Conservation (phyloP, 148 eudicot species). For the Mesembryanthemum crystallinum region DNA sequence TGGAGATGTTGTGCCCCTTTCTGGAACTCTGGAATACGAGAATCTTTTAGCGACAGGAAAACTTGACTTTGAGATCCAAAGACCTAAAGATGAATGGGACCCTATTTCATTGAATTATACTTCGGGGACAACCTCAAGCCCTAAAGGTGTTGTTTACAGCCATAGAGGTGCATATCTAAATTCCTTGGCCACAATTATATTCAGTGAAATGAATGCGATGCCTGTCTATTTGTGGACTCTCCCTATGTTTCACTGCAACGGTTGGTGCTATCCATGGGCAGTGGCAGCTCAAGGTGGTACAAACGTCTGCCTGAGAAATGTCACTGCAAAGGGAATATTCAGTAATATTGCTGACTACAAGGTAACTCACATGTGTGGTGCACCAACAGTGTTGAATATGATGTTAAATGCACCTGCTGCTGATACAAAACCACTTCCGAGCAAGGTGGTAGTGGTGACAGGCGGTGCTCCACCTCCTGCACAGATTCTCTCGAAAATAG, state of each 20-base stretch:
- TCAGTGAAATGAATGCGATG: slow-evolving; percentile 51
- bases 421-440: slow-evolving; percentile 29
- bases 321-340: slow-evolving; percentile 41
- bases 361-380: slow-evolving; percentile 60
- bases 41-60: slow-evolving; percentile 41
- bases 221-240: slow-evolving; percentile 72
- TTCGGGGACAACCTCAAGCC: slow-evolving; percentile 80
- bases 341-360: slow-evolving; percentile 36
- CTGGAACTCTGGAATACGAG: slow-evolving; percentile 45
- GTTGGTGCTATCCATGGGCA: slow-evolving; percentile 64
- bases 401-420: slow-evolving; percentile 33
- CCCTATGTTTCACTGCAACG: slow-evolving; percentile 88
- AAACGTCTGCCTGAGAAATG: slow-evolving; percentile 51
- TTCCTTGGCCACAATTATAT: slow-evolving; percentile 51
- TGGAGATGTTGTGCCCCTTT: slow-evolving; percentile 5
- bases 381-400: slow-evolving; percentile 55
- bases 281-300: slow-evolving; percentile 66
- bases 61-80: slow-evolving; percentile 39
- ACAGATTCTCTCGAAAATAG: slow-evolving; percentile 30
- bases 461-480: slow-evolving; percentile 63
- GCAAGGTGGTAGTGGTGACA: slow-evolving; percentile 39
- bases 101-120: slow-evolving; percentile 72
- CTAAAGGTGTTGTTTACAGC: slow-evolving; percentile 76
- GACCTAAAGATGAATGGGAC: slow-evolving; percentile 67
- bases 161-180: slow-evolving; percentile 85